phyloP scores from a whole-genome alignment of 2,329 filamentous ascomycete species.

The Didymella arachidicola region DNA sequence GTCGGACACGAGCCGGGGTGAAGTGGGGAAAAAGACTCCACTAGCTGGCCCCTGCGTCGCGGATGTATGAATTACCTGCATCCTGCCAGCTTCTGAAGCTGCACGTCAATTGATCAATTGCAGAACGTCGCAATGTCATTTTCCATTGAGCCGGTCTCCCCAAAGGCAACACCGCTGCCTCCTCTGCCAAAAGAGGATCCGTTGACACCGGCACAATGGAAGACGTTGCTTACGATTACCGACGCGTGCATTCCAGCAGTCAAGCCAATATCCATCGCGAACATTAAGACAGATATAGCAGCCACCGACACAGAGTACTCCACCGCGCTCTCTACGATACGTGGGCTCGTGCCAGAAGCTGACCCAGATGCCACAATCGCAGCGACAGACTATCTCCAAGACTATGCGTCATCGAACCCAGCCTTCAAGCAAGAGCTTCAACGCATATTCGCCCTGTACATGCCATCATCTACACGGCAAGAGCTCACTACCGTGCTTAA shows the following conservation, averaged over 20 bases:
- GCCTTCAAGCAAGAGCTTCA: conserved; percentile 62
- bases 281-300: conserved; percentile 53
- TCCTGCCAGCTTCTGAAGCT: background rate
- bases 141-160: conserved; percentile 40
- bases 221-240: conserved; percentile 63
- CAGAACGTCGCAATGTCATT: conserved; percentile 25
- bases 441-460: conserved; percentile 58
- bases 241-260: conserved; percentile 69
- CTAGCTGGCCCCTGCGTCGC: conserved; percentile 8
- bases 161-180: conserved; percentile 55
- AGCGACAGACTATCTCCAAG: conserved; percentile 62
- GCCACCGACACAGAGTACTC: conserved; percentile 62
- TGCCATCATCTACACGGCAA: conserved; percentile 59
- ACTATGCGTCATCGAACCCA: conserved; percentile 61
- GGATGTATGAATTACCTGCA: background rate
- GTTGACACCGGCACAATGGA: conserved; percentile 65
- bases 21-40: conserved; percentile 14
- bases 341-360: conserved; percentile 33
- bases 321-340: conserved; percentile 50
- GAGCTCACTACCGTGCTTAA: conserved; percentile 62
- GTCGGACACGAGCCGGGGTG: background rate
- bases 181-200: conserved; percentile 57
- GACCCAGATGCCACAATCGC: conserved; percentile 50
- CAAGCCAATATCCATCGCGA: conserved; percentile 50
- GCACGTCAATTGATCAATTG: background rate